Evolutionary conservation across 176 grass and related monocot genomes (phyloP), one percentile per base, ranked within the genome.

Genomic region (Zoysia pacifica): DNA sequence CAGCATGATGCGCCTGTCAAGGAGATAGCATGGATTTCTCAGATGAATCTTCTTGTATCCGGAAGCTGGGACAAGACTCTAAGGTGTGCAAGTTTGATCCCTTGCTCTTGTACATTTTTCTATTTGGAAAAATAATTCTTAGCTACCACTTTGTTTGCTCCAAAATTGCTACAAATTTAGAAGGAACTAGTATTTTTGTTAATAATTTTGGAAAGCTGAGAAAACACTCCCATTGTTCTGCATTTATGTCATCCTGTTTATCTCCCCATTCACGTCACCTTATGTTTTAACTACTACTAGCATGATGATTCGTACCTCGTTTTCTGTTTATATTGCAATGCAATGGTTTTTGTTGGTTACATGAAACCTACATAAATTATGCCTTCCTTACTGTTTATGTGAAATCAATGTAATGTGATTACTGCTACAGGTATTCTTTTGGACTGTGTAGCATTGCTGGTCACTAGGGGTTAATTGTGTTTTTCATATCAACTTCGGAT

Each of bases 1-100:
- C 85, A 91, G 83, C 94, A 97, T 89, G 94, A 97, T 83, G 87
- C 90, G 40, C 87, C 94, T 62, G 87, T 97, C 70, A 92, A 88
- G 77, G 89, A 97, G 55, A 59, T 97, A 0, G 55, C 91, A 4
- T 97, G 94, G 94, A 86, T 97, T 74, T 65, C 89, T 81, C 94
- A 97, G 19, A 97, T 97, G 91, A 97, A 92, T 80, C 91, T 97
- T 69, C 83, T 94, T 84, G 91, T 97, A 11, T 94, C 94, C 3
- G 91, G 91, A 62, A 94, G 89, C 83, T 97, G 89, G 94, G 94
- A 97, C 70, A 97, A 97, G 82, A 94, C 94, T 60, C 36, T 97
- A 40, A 94, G 90, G 94, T 89, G 14, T 16, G 9, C 39, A 72
- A 48, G 37, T n/a, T 4, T 13, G 62, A 19, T 73, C 50, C 18